These are phyloP conservation scores for Penicillium digitatum DNA, from an alignment of 2,329 filamentous ascomycete species.

Conservation along the genomic window DNA sequence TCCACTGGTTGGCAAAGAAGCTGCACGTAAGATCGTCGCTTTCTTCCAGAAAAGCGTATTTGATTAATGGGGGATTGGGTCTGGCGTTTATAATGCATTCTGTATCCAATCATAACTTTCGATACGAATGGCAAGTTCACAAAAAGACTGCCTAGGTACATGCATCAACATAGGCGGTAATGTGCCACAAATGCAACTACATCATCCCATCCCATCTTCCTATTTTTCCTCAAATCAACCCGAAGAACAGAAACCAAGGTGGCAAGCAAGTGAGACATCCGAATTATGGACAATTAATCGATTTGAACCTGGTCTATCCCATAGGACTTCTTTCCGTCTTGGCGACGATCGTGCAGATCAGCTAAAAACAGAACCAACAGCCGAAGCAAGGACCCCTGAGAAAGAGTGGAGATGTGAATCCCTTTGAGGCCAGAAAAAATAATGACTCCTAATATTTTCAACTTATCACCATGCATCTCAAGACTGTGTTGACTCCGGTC, in stretches of 20 bases:
- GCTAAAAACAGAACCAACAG: constrained; percentile 16
- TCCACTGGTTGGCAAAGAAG: constrained; percentile 70
- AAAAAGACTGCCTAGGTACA: neutral
- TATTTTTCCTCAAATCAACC: neutral
- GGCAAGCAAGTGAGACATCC: constrained; percentile 4
- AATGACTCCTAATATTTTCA: constrained; percentile 8
- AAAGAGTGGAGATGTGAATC: constrained; percentile 15
- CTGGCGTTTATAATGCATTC: neutral
- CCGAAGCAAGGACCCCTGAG: constrained; percentile 22
- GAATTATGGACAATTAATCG: neutral
- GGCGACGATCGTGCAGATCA: constrained; percentile 20
- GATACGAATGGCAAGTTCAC: neutral
- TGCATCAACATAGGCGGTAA: neutral
- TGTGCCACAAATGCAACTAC: neutral
- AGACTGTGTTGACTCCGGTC: constrained; percentile 11
- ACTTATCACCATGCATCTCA: constrained; percentile 16
- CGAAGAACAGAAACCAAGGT: neutral
- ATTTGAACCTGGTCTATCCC: constrained; percentile 5
- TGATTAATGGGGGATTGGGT: constrained; percentile 33
- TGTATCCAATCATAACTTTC: neutral
- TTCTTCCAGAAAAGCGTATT: constrained; percentile 73
- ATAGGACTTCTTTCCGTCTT: constrained; percentile 11
- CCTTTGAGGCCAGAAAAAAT: neutral
- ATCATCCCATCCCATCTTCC: neutral
- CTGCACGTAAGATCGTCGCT: constrained; percentile 67